These are phyloP conservation scores for Mucor mucedo DNA, from an alignment of 371 early-diverging fungal species.

Conservation along the genomic window DNA sequence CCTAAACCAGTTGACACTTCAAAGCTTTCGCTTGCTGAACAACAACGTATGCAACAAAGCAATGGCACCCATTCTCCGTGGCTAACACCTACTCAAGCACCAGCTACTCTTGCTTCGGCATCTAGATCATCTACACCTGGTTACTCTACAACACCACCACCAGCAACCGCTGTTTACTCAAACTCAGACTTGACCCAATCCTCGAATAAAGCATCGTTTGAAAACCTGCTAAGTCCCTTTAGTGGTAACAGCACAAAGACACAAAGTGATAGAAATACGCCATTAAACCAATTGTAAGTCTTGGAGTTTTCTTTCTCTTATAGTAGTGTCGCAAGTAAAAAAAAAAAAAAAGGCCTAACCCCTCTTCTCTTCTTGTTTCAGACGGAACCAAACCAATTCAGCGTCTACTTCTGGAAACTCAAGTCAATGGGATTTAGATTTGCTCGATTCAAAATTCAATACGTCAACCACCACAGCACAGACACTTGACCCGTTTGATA, in stretches of 20 bases:
- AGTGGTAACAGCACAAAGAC: slow-evolving; percentile 24
- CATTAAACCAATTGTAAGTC: slow-evolving; percentile 58
- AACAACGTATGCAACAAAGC: slow-evolving; percentile 24
- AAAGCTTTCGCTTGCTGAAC: slow-evolving; percentile 31
- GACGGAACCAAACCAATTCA: slow-evolving; percentile 33
- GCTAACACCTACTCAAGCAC: slow-evolving; percentile 2
- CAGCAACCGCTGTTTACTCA: slow-evolving; percentile 1
- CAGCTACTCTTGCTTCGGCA: not conserved
- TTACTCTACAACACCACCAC: not conserved
- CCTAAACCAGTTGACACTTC: slow-evolving; percentile 22
- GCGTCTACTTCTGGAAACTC: slow-evolving; percentile 18
- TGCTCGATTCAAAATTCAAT: slow-evolving; percentile 37
- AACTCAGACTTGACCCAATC: not conserved
- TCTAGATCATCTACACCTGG: not conserved
- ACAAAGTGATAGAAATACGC: slow-evolving; percentile 24
- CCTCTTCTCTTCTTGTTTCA: slow-evolving; percentile 1
- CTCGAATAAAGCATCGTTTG: slow-evolving; percentile 28
- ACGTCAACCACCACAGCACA: slow-evolving; percentile 12
- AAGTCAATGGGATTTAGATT: slow-evolving; percentile 62
- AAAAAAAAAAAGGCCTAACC: not conserved
- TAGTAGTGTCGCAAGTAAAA: not conserved
- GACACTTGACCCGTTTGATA: slow-evolving; percentile 47
- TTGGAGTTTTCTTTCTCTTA: not conserved
- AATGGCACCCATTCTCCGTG: slow-evolving; percentile 7
- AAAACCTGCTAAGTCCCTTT: slow-evolving; percentile 43